Evolutionary conservation across 768 basidiomycete genomes (phyloP).

Genomic region (Pholiota microspora): DNA sequence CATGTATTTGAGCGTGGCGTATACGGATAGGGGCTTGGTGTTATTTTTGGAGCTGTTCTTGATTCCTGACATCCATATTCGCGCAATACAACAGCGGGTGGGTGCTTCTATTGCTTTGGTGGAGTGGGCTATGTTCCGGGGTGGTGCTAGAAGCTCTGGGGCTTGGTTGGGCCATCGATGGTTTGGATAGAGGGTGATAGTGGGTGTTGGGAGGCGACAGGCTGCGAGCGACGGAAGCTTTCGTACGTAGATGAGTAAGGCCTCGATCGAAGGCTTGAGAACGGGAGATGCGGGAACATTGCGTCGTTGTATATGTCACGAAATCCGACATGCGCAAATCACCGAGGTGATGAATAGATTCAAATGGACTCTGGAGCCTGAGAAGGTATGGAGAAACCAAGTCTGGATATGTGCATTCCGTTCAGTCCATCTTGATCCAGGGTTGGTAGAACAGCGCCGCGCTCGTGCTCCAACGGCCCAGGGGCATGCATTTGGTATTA

Average conservation of each 20-base stretch:
- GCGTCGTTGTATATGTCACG: not conserved
- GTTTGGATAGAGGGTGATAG: not conserved
- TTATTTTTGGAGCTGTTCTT: not conserved
- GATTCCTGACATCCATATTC: too few species aligned
- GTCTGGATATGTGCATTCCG: not conserved
- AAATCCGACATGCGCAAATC: not conserved
- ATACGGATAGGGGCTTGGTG: not conserved
- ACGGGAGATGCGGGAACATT: not conserved
- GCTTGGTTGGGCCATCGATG: not conserved
- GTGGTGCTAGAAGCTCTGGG: not conserved
- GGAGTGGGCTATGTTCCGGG: not conserved
- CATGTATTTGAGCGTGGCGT: not conserved
- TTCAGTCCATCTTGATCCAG: not conserved
- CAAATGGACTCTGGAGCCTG: not conserved
- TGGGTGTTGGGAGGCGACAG: not conserved
- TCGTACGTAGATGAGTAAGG: not conserved
- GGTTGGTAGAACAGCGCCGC: not conserved
- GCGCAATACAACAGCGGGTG: not conserved
- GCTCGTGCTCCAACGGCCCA: not conserved
- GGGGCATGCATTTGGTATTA: not conserved
- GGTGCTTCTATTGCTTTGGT: not conserved
- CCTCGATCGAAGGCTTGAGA: not conserved
- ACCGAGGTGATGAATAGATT: not conserved
- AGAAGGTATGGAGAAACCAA: not conserved
- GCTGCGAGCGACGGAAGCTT: not conserved